phyloP scores from a whole-genome alignment of 257 asterid genomes.

The Solanum pinnatisectum region DNA sequence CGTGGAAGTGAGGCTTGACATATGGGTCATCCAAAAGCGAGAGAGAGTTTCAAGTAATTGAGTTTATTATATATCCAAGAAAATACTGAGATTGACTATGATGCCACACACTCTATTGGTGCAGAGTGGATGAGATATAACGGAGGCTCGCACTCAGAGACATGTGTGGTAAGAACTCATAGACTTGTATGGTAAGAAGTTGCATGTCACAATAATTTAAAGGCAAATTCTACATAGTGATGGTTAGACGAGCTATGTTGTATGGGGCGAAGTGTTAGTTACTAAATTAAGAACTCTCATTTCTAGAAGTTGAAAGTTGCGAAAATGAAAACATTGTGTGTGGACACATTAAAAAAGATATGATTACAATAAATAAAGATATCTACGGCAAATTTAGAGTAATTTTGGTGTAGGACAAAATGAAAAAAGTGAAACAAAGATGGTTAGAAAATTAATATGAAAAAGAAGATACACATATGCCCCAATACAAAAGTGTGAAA shows the following conservation, averaged over 20 bases:
- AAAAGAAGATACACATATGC: too few species aligned
- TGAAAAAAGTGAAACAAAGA: too few species aligned
- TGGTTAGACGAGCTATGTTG: neutral
- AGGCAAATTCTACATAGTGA: neutral
- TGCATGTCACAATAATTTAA: neutral
- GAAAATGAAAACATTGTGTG: too few species aligned
- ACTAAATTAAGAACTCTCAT: too few species aligned
- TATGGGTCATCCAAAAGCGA: accelerated
- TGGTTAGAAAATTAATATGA: too few species aligned
- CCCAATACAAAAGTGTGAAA: neutral
- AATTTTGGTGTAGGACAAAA: neutral
- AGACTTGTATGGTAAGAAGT: neutral
- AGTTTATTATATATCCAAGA: neutral
- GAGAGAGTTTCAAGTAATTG: neutral
- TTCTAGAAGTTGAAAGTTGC: too few species aligned
- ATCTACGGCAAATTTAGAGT: accelerated
- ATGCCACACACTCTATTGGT: accelerated
- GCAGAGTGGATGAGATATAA: neutral
- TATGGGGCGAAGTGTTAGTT: too few species aligned
- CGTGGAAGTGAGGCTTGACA: neutral
- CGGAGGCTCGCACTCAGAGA: neutral
- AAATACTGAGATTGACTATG: neutral
- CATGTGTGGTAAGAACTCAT: neutral
- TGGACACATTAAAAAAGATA: too few species aligned
- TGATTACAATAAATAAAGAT: neutral